These are phyloP conservation scores for Ramaria sp. DNA, from an alignment of 768 basidiomycete species.

Conservation along the genomic window DNA sequence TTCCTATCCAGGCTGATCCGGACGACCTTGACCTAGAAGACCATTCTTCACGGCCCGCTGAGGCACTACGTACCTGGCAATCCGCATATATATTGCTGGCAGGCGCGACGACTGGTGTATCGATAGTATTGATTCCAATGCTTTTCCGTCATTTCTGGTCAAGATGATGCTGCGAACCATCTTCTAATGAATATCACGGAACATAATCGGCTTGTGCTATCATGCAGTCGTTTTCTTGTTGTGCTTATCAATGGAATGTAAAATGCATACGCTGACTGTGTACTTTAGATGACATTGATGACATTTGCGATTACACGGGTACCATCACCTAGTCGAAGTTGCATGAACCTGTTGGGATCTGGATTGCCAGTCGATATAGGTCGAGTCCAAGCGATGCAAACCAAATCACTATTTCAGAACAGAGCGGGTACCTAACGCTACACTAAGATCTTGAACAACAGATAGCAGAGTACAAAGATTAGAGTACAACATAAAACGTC, in stretches of 20 bases:
- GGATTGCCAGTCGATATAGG: too few species aligned
- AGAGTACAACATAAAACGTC: background rate
- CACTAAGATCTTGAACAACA: background rate
- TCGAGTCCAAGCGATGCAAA: too few species aligned
- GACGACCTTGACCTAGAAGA: background rate
- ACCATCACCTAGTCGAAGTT: too few species aligned
- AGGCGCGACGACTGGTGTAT: conserved; percentile 1
- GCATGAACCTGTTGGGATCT: too few species aligned
- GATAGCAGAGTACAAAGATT: background rate
- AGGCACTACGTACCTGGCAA: conserved; percentile 2
- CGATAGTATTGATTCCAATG: background rate
- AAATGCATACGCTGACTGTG: too few species aligned
- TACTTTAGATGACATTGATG: too few species aligned
- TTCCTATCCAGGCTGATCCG: background rate
- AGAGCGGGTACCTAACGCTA: background rate
- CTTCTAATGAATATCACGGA: background rate
- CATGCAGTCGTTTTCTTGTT: background rate
- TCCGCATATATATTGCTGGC: conserved; percentile 1
- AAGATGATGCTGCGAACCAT: background rate
- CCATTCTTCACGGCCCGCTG: background rate
- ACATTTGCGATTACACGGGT: too few species aligned
- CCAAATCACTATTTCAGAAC: background rate
- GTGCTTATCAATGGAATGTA: background rate
- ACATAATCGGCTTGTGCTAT: too few species aligned
- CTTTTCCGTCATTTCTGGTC: conserved; percentile 1